A percentile compares a stretch with the other conserved stretches of the same genome.
Conservation (phyloP, 202 grass and related monocot genomes). For the Digitaria exilis region DNA sequence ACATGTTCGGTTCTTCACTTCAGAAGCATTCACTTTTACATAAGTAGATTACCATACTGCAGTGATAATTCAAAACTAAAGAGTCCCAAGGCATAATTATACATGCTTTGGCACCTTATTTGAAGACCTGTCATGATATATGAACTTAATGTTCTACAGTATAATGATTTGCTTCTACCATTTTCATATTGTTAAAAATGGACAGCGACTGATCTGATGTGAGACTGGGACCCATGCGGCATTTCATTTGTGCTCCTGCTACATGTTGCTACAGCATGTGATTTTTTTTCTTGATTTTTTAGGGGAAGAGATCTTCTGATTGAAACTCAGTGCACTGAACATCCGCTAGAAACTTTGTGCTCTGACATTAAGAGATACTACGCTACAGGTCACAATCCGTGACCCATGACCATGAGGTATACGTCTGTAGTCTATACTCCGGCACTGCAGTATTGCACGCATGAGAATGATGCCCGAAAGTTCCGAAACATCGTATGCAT, state of each 20-base stretch:
- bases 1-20: not conserved
- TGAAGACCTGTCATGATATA: not conserved
- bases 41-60: not conserved
- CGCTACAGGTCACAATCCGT: conserved; percentile 26
- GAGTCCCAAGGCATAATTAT: not conserved
- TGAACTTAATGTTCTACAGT: not conserved
- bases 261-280: conserved; percentile 18
- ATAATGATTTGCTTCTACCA: not conserved
- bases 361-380: conserved; percentile 1
- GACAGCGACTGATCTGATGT: not conserved
- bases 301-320: not conserved
- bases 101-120: not conserved
- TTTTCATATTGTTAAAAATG: not conserved
- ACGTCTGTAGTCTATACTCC: conserved; percentile 35
- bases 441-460: conserved; percentile 41
- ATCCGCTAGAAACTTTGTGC: conserved; percentile 26
- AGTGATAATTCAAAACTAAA: conserved; percentile 13
- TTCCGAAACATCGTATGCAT: conserved; percentile 54
- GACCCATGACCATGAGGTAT: conserved; percentile 36
- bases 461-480: conserved; percentile 55
- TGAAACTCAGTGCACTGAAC: conserved; percentile 41
- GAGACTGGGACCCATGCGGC: conserved; percentile 1
- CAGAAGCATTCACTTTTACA: not conserved
- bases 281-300: not conserved
- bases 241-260: conserved; percentile 1